Conservation (phyloP, 345 rosid genomes). For the Populus euphratica region DNA sequence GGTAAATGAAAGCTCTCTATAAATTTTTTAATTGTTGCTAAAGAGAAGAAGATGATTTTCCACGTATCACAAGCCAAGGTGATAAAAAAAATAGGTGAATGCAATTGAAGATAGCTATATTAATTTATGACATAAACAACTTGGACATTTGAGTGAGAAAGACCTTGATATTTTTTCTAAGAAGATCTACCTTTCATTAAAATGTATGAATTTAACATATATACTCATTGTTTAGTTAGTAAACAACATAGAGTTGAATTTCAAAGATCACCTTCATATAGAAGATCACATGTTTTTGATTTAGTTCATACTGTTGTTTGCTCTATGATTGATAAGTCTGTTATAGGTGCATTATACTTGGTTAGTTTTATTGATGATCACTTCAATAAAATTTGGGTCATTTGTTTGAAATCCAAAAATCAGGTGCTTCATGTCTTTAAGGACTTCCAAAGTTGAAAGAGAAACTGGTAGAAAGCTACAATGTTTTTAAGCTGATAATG, state of each 20-base stretch:
- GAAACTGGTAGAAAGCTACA: neutral
- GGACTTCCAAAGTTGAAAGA: neutral
- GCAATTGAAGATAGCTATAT: neutral
- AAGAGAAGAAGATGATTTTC: neutral
- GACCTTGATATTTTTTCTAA: neutral
- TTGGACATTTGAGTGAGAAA: neutral
- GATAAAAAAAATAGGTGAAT: neutral
- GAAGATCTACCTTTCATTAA: neutral
- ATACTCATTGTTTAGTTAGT: neutral
- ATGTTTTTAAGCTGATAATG: neutral
- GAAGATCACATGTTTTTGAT: neutral
- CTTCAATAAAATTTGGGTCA: neutral
- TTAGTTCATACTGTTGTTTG: neutral
- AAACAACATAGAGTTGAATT: neutral
- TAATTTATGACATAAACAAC: neutral
- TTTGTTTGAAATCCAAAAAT: neutral
- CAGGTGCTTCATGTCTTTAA: neutral
- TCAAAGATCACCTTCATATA: neutral
- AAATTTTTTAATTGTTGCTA: neutral
- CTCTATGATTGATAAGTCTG: neutral
- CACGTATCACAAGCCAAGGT: neutral
- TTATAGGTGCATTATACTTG: neutral
- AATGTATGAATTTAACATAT: too few species aligned
- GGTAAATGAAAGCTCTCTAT: too few species aligned
- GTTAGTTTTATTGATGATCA: neutral